Evolutionary conservation across 495 filamentous ascomycete species (phyloP).

Genomic region (Tuber indicum): DNA sequence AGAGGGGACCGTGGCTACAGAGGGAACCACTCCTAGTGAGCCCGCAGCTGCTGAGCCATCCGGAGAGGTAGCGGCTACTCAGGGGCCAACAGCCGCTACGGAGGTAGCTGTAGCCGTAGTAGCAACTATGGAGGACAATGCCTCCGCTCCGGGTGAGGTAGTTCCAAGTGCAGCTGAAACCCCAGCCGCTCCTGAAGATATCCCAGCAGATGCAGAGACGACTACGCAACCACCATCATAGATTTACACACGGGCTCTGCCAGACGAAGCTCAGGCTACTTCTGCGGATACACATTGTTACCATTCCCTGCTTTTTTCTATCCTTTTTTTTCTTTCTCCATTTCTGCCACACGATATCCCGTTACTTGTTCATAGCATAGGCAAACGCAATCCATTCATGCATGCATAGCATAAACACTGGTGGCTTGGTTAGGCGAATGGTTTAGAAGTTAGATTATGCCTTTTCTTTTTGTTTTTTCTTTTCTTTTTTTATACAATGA

Average conservation of each 20-base stretch:
- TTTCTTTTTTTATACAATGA: neutral
- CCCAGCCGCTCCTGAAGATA: neutral
- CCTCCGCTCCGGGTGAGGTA: neutral
- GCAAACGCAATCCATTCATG: neutral
- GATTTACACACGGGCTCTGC: neutral
- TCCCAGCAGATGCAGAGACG: neutral
- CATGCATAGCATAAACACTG: slow-evolving; percentile 2
- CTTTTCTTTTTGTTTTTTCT: neutral
- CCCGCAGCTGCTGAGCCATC: neutral
- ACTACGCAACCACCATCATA: neutral
- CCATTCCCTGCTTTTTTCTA: neutral
- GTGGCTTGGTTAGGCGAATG: neutral
- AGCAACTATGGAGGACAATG: neutral
- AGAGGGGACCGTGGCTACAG: neutral
- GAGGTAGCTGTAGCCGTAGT: neutral
- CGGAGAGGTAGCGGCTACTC: neutral
- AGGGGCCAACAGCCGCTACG: neutral
- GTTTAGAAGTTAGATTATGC: neutral
- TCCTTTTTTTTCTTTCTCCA: neutral
- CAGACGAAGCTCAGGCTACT: neutral
- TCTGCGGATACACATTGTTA: neutral
- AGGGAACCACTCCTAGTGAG: neutral
- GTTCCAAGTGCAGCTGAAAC: neutral
- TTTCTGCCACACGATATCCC: neutral
- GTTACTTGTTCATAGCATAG: slow-evolving; percentile 1